Base-by-base conservation (phyloP, 192 early-diverging fungal genomes). In the Mortierella claussenii region DNA sequence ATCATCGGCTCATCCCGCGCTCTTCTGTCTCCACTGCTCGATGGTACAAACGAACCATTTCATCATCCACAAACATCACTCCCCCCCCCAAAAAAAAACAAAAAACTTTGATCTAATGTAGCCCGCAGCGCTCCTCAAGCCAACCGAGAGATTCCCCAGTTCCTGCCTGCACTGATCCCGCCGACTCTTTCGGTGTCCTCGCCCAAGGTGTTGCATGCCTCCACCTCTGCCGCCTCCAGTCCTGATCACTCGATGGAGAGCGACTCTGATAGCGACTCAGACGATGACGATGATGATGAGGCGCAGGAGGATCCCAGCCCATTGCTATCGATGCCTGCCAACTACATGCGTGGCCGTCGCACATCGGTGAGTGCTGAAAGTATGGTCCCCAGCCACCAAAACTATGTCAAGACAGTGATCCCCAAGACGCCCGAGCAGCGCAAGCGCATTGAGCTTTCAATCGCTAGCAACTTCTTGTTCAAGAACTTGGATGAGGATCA, bases 301-400 rank as follows among this genome's bases (percentile, higher is more conserved):
- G 69, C 70, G 21, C 80, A 89, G 24, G 89, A 91, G 43, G 92
- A 87, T 44, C 87, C 86, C 47, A 89, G 89, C 64, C 83, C 89
- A 58, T 83, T 90, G 42, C 57, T 78, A 46, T 81, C 82, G 55
- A 85, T 88, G 37, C 87, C 89, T 50, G 57, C 86, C 31, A 89
- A 86, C 68, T 90, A 94, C 53, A 95, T 96, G 79, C 89, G 95
- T 18, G 95, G 92, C 15, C 90, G 96, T 26, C 93, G 97, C 48
- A 95, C 96, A 20, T 97, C 96, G 18, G 96, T 98, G 63, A 92
- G 89, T 23, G 96, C 97, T 23, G 96, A 99, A 81, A 96, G 95
- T 40, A 98, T 98, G 92, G 92, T 95, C 30, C 97, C 97, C 18
- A 88, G 92, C 8, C 84, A 87, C 51, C 91, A 92, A 68, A 87